phyloP scores from a whole-genome alignment of 805 yeast genomes.

The Yarrowia sp. region DNA sequence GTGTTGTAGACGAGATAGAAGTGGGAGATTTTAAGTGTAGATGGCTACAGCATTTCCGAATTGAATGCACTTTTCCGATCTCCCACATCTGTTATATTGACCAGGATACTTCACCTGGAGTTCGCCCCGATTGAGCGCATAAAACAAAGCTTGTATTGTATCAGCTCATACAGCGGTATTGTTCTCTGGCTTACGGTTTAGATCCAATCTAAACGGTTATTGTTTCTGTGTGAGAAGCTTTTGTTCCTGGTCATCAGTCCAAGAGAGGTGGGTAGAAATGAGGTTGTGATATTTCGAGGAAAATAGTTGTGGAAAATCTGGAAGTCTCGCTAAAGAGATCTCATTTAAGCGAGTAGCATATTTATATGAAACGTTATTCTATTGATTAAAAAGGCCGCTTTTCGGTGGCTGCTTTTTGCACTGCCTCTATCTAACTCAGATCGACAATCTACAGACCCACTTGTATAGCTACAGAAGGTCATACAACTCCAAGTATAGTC shows the following conservation, averaged over 20 bases:
- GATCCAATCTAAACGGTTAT: constrained; percentile 4
- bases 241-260: constrained; percentile 18
- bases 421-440: background rate
- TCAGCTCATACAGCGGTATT: background rate
- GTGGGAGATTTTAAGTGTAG: too few relatives aligned
- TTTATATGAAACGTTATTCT: too few relatives aligned
- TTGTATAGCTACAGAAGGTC: background rate
- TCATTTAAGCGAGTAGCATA: too few relatives aligned
- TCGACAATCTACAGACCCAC: background rate
- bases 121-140: background rate
- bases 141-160: background rate
- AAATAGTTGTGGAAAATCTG: background rate
- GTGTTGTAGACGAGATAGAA: too few relatives aligned
- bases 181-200: background rate
- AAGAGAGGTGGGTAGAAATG: background rate
- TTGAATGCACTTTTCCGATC: too few relatives aligned
- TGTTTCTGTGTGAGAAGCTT: background rate
- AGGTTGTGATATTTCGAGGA: background rate
- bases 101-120: too few relatives aligned
- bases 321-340: too few relatives aligned
- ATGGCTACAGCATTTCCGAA: too few relatives aligned
- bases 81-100: too few relatives aligned
- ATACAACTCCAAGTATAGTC: background rate
- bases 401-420: too few relatives aligned
- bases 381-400: too few relatives aligned